Evolutionary conservation across 2,329 filamentous ascomycete genomes (phyloP), one percentile per base, ranked within the genome.

Genomic region (Tolypocladium album): DNA sequence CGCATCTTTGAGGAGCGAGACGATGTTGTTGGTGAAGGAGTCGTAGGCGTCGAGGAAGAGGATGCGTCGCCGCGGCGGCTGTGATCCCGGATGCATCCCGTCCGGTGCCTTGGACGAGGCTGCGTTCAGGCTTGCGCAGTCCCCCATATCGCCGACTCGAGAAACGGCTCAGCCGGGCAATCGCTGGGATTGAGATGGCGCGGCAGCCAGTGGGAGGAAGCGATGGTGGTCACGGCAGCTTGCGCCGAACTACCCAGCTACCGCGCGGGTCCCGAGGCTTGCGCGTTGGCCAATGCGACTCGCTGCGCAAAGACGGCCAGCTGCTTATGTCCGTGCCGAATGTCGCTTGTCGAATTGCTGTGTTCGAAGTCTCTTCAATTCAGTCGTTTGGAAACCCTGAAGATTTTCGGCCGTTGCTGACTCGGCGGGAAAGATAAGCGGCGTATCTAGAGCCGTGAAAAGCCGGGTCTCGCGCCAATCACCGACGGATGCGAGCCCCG

Each of bases 21-120:
- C 86, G 68, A 97, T 94, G 76, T 97, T 97, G 76, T 96, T 92
- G 59, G 92, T 90, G 75, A 97, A 99, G 50, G 92, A 97, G 77
- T 99, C 94, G 75, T 96, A 96, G 63, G 93, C 92, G 73, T 97
- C 94, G 66, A 99, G 81, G 75, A 96, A 96, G 64, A 97, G 84
- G 63, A 97, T 88, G 62, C 78, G 78, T 60, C 63, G 69, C 59
- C 61, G 61, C 42, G 27, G 60, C 31, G n/a, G 61, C 58, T 36
- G 56, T 39, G 4, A 8, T 12, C 17, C 2, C 47, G 47, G 4
- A 4, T n/a, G 27, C 27, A 15, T 53, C 17, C 17, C 4, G 47
- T 36, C 27, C 12, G 15, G 27, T 20, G 20, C 17, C 20, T 20
- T 8, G 17, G 27, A 11, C 27, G 17, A 12, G 27, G 27, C 27